Base-by-base conservation (phyloP, 495 filamentous ascomycete species). In the Niebla homalea region DNA sequence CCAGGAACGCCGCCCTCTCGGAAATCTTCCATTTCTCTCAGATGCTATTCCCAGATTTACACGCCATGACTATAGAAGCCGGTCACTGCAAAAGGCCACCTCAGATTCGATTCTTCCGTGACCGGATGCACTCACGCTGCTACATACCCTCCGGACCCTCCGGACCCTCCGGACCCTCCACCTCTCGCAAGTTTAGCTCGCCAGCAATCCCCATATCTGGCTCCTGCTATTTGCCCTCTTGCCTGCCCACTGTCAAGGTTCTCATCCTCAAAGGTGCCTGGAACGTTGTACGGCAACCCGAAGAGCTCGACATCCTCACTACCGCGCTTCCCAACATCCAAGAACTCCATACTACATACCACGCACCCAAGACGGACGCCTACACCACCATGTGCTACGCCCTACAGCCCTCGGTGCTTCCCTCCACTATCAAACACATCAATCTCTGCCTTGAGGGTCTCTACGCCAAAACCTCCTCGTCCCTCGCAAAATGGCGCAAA, bases 41-140 rank as follows among this genome's bases (percentile, higher is more conserved):
- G 43, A 62, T 61, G 23, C 66, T 71, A 8, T 82, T 87, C 36
- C 70, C 75, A 0, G 71, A 77, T 46, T 78, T 74, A 1, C 73
- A 72, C 47, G 72, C 84, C 16, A 63, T 87, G 53, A 87, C 81
- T n/a, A 66, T 87, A 22, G 81, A 87, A 64, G 82, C 80, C 3
- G 83, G 82, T n/a, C 79, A 87, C 52, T 74, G 80, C 54, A 83
- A 80, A 60, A 82, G 81, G 56, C 76, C 83, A 12, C 80, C 80
- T 1, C 73, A 76, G 59, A 75, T 85, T 22, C 67, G 66, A 42
- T 78, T 83, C 52, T 80, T 77, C 59, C 61, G 62, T 21, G 60
- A 65, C 18, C 36, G 54, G 12, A 10, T 25, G 11, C 26, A 48
- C 19, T 36, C 19, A 35, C 18, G 19, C 19, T 5, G 12, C 14